Evolutionary conservation across 768 basidiomycete species (phyloP).

Genomic region (Hydnomerulius pinastri): DNA sequence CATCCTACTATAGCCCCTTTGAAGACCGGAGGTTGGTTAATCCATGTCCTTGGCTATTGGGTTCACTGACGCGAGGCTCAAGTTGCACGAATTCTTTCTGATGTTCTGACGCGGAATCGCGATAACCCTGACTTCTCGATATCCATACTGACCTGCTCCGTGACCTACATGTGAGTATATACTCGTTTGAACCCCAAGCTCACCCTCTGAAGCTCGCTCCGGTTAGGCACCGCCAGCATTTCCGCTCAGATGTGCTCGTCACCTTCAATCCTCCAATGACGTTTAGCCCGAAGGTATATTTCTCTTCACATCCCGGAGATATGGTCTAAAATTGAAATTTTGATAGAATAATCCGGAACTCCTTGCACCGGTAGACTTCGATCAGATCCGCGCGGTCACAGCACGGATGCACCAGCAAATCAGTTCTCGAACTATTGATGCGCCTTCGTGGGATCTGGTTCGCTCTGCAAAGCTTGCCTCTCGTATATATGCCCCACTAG

Average conservation of each 20-base stretch:
- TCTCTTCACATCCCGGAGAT: background rate
- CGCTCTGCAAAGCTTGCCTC: slow-evolving; percentile 76
- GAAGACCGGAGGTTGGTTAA: slow-evolving; percentile 76
- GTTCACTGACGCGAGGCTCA: slow-evolving; percentile 1
- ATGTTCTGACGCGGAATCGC: slow-evolving; percentile 69
- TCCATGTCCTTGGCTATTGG: background rate
- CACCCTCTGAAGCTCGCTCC: slow-evolving; percentile 1
- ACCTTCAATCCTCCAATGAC: slow-evolving; percentile 73
- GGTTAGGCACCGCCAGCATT: slow-evolving; percentile 78
- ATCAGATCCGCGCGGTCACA: slow-evolving; percentile 61
- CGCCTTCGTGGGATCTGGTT: slow-evolving; percentile 82
- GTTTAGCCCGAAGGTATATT: slow-evolving; percentile 60
- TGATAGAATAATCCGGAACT: slow-evolving; percentile 69
- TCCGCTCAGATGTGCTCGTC: slow-evolving; percentile 85
- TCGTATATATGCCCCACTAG: slow-evolving; percentile 84
- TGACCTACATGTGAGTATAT: slow-evolving; percentile 71
- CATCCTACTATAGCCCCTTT: slow-evolving; percentile 86
- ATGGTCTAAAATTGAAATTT: slow-evolving; percentile 4
- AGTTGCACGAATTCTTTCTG: slow-evolving; percentile 84
- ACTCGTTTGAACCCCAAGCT: background rate
- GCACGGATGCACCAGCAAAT: slow-evolving; percentile 66
- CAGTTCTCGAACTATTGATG: slow-evolving; percentile 75
- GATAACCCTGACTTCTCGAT: slow-evolving; percentile 71
- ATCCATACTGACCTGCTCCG: slow-evolving; percentile 72
- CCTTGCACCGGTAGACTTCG: slow-evolving; percentile 63